Percentiles rank a stretch among this genome's conserved stretches.
Conservation (phyloP, 805 yeast species). For the Naumovozyma castellii region DNA sequence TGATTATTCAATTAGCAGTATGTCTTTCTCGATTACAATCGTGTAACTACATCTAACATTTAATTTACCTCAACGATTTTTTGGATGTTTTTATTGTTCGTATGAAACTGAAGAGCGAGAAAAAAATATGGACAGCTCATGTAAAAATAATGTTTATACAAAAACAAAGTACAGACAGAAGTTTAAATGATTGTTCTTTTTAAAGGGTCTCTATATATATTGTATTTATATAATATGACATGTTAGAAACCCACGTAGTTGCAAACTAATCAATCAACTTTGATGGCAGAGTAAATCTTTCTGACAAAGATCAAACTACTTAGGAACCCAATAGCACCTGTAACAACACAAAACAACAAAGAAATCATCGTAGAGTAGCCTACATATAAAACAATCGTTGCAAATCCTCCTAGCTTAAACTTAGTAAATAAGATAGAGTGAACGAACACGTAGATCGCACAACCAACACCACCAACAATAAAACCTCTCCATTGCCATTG, state of each 20-base stretch:
- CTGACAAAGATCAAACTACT: slow-evolving; percentile 66
- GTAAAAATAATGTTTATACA: too few relatives aligned
- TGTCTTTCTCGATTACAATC: background rate
- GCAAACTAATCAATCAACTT: slow-evolving; percentile 68
- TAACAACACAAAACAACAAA: slow-evolving; percentile 60
- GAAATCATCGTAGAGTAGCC: slow-evolving; percentile 77
- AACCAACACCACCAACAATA: slow-evolving; percentile 86
- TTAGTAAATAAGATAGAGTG: slow-evolving; percentile 72
- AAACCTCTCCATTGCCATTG: slow-evolving; percentile 96
- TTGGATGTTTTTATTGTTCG: too few relatives aligned
- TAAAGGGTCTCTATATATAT: background rate
- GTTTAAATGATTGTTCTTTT: too few relatives aligned
- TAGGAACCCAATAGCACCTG: slow-evolving; percentile 82
- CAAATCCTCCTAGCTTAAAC: slow-evolving; percentile 60
- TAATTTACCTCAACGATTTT: too few relatives aligned
- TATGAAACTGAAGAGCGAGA: too few relatives aligned
- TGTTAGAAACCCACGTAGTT: too few relatives aligned
- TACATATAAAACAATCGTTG: slow-evolving; percentile 67
- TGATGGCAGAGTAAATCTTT: slow-evolving; percentile 73
- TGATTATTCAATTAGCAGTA: background rate
- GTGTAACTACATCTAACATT: too few relatives aligned
- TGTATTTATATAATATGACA: background rate
- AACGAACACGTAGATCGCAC: slow-evolving; percentile 72
- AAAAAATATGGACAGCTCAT: too few relatives aligned
- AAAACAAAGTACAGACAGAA: too few relatives aligned